Evolutionary conservation across 352 stramenopile species (phyloP).

Genomic region (Phytophthora multivora): DNA sequence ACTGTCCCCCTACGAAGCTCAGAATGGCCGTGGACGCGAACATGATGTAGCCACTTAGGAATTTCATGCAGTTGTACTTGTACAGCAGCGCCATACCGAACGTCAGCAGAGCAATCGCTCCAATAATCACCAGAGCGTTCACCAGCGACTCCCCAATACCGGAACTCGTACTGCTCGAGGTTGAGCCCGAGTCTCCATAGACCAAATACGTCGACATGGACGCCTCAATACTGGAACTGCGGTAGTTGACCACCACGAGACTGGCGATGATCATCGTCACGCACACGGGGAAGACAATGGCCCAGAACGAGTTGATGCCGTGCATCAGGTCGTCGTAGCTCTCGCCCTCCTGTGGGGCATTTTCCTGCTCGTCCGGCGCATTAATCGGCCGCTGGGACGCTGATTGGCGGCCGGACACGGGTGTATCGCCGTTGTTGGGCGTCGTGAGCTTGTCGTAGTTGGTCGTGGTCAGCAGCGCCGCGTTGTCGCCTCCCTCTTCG

Average conservation of each 20-base stretch:
- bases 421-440: conserved; percentile 41
- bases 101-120: conserved; percentile 81
- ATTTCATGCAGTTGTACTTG: conserved; percentile 89
- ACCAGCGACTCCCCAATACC: conserved; percentile 76
- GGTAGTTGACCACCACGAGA: conserved; percentile 86
- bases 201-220: conserved; percentile 88
- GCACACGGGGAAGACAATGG: conserved; percentile 80
- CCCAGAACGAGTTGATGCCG: conserved; percentile 89
- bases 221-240: conserved; percentile 70
- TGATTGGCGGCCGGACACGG: conserved; percentile 12
- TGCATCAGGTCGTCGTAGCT: conserved; percentile 80
- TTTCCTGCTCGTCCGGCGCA: conserved; percentile 8
- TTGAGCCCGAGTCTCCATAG: conserved; percentile 67
- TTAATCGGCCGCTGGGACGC: conserved; percentile 7
- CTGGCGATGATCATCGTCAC: conserved; percentile 85
- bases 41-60: conserved; percentile 88
- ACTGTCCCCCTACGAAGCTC: conserved; percentile 85
- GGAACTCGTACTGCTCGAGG: conserved; percentile 20
- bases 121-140: conserved; percentile 91
- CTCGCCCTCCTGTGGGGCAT: conserved; percentile 25
- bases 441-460: conserved; percentile 74
- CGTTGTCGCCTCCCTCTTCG: conserved; percentile 31
- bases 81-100: conserved; percentile 91
- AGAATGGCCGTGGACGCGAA: conserved; percentile 87
- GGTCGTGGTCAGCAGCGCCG: conserved; percentile 32